Conservation (phyloP, 768 basidiomycete species). For the Phaffia australis region DNA sequence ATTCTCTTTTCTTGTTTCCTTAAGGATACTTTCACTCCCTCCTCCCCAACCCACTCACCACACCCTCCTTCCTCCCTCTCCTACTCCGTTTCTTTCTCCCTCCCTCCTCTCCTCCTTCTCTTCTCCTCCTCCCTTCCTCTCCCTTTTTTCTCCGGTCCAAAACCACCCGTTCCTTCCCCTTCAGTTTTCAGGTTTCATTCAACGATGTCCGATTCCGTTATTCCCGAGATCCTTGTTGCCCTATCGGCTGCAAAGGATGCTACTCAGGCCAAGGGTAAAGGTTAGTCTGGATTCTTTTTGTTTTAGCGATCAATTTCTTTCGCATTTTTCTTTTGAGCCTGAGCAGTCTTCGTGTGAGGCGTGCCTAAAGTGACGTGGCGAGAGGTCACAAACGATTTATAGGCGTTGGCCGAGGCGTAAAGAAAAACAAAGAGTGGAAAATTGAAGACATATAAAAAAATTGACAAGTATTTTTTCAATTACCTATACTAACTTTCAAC, state of each 20-base stretch:
- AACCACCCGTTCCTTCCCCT: constrained; percentile 41
- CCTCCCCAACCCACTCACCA: constrained; percentile 28
- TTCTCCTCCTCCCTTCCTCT: neutral
- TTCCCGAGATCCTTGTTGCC: constrained; percentile 44
- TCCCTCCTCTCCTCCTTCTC: neutral
- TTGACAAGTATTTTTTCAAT: no score
- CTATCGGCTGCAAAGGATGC: constrained; percentile 22
- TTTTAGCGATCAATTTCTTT: no score
- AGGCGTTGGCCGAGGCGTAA: no score
- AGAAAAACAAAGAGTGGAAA: no score
- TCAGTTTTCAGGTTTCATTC: no score
- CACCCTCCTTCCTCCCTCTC: constrained; percentile 25
- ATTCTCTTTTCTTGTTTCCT: constrained; percentile 1
- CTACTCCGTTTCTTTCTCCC: constrained; percentile 30
- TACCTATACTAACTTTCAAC: no score
- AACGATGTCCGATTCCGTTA: constrained; percentile 40
- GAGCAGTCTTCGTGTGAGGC: no score
- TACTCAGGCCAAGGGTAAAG: constrained; percentile 21
- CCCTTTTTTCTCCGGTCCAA: constrained; percentile 9
- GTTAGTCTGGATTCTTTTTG: no score
- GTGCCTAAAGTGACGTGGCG: no score
- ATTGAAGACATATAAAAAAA: no score
- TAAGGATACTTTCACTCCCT: constrained; percentile 27
- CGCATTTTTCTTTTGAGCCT: no score
- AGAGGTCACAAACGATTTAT: no score